Evolutionary conservation across 495 filamentous ascomycete genomes (phyloP).

Genomic region (Tuber indicum): DNA sequence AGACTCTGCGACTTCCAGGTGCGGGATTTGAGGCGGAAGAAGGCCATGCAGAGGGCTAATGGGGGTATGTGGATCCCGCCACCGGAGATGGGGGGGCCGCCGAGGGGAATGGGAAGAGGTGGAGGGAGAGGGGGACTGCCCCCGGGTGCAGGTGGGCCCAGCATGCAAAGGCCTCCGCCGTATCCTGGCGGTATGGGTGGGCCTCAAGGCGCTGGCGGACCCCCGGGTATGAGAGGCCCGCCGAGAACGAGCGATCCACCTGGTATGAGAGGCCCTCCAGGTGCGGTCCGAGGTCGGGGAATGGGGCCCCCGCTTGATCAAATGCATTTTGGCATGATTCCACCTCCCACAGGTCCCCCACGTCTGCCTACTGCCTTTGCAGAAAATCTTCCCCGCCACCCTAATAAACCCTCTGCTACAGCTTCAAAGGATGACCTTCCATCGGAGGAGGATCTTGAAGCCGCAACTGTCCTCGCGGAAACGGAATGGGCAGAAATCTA

Average conservation of each 20-base stretch:
- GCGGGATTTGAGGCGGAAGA: conserved; percentile 70
- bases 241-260: conserved; percentile 6
- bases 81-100: conserved; percentile 47
- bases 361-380: conserved; percentile 56
- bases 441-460: conserved; percentile 52
- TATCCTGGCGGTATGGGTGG: conserved; percentile 27
- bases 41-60: conserved; percentile 41
- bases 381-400: conserved; percentile 39
- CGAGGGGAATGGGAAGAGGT: conserved; percentile 33
- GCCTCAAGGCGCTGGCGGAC: conserved; percentile 22
- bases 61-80: conserved; percentile 56
- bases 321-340: conserved; percentile 56
- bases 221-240: conserved; percentile 9
- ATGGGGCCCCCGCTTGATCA: conserved; percentile 6
- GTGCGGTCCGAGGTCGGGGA: conserved; percentile 1
- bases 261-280: conserved; percentile 27
- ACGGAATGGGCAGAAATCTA: conserved; percentile 73
- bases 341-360: conserved; percentile 47
- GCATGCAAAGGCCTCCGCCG: conserved; percentile 15
- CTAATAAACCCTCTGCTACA: conserved; percentile 39
- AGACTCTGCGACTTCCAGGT: conserved; percentile 75
- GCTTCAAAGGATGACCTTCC: conserved; percentile 35
- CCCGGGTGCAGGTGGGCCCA: conserved; percentile 6
- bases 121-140: conserved; percentile 30
- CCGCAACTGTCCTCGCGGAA: conserved; percentile 61